Base-by-base conservation (phyloP, 2,329 filamentous ascomycete genomes). In the Fusarium anguioides region DNA sequence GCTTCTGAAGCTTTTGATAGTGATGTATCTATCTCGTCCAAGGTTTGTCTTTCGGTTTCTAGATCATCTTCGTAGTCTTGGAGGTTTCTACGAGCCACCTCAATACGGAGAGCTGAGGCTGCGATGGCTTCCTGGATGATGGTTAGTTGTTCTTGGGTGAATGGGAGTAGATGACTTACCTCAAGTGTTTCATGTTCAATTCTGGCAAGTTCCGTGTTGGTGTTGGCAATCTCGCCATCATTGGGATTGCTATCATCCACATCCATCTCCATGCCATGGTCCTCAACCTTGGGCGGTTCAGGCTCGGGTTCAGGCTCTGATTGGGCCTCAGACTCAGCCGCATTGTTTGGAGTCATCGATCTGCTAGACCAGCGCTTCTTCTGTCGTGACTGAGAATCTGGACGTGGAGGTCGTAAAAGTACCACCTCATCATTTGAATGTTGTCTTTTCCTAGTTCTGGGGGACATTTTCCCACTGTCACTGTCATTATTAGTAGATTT, bases 231-330 rank as follows among this genome's bases (percentile, higher is more conserved):
- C n/a, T 35, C 39, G 3, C 11, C 21, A n/a, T 2, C 17, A 24
- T n/a, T 21, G 3, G n/a, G 29, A 8, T 45, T 44, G n/a, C 21
- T 52, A 4, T 52, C 37, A 20, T 51, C 49, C 27, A 52, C 27
- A 26, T 52, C 49, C 49, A 52, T 52, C 27, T 45, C 21, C 49
- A 45, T 46, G 7, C 23, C 49, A 21, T 26, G 49, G 14, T 51
- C 37, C 20, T 29, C 27, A 14, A 6, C 3, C 27, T 29, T 6
- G 11, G 27, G 27, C 11, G 27, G 27, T 9, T 11, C 8, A 12
- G 8, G 8, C 27, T 29, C 9, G 5, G 7, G 8, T 12, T 29
- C 9, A 11, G 10, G 4, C 9, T 45, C 21, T 14, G 21, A 9
- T 31, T 26, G 37, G 3, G 6, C 7, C n/a, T 33, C 21, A 17